phyloP scores from a whole-genome alignment of 495 filamentous ascomycete species.

The Penicillium samsonianum region DNA sequence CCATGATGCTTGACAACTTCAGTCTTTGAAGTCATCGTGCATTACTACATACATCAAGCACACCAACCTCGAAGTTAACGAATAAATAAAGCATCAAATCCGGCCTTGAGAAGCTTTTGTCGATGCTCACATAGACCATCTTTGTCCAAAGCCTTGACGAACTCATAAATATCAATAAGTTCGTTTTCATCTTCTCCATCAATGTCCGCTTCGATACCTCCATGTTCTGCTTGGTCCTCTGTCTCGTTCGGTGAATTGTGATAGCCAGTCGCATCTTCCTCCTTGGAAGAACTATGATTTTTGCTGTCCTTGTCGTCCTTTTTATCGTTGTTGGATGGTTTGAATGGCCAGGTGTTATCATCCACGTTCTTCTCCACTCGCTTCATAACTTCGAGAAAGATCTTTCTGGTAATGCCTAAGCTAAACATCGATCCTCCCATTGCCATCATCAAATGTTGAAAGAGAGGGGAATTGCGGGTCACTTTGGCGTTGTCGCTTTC shows the following conservation, averaged over 20 bases:
- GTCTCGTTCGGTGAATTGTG: neutral
- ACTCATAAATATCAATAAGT: neutral
- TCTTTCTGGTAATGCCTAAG: neutral
- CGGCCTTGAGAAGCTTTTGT: neutral
- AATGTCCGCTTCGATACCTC: neutral
- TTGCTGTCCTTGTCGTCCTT: neutral
- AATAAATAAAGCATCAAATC: neutral
- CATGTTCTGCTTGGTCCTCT: neutral
- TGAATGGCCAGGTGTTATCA: neutral
- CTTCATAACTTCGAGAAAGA: neutral
- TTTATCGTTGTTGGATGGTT: neutral
- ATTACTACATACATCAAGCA: neutral
- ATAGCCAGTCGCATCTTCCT: neutral
- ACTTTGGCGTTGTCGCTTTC: neutral
- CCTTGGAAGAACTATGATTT: neutral
- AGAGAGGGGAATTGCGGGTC: neutral
- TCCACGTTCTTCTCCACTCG: neutral
- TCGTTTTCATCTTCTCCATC: neutral
- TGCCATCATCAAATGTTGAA: neutral
- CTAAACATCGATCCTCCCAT: neutral
- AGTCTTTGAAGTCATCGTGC: neutral
- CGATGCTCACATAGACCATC: neutral
- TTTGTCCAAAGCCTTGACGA: neutral
- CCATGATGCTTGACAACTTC: neutral
- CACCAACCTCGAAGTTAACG: neutral